A percentile compares a stretch with the other conserved stretches of the same genome.
Conservation (phyloP, 2,329 filamentous ascomycete species). For the Ophiostoma sp. region DNA sequence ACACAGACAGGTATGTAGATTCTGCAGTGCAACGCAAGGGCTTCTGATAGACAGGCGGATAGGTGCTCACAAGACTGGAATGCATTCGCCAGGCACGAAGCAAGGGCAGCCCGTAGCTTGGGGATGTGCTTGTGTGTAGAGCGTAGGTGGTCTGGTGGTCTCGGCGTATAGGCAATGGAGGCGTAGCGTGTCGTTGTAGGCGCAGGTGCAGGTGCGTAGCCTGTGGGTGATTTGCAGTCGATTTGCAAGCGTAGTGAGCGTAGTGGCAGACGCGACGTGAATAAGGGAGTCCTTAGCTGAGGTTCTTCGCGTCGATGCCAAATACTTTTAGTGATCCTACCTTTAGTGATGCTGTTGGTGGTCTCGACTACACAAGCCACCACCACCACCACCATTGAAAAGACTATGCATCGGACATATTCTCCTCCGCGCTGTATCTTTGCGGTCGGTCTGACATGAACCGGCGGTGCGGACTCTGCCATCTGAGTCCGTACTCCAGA, state of each 20-base stretch:
- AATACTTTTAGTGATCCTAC: background rate
- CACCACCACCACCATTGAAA: background rate
- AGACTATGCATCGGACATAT: background rate
- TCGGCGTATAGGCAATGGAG: background rate
- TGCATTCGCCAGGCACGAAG: constrained; percentile 6
- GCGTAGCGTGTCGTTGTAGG: background rate
- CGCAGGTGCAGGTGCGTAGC: background rate
- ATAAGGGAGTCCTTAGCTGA: constrained; percentile 1
- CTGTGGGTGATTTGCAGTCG: background rate
- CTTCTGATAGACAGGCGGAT: background rate
- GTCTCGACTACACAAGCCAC: background rate
- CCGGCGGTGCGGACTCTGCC: background rate
- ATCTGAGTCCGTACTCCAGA: background rate
- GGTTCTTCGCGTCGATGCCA: background rate
- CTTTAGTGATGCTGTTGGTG: no score
- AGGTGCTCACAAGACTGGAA: constrained; percentile 2
- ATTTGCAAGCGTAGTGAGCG: background rate
- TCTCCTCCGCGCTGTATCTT: background rate
- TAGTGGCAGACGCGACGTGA: constrained; percentile 11
- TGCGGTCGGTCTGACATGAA: background rate
- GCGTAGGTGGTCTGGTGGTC: no score
- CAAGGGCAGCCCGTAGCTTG: constrained; percentile 5
- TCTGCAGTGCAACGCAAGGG: constrained; percentile 7
- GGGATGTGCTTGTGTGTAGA: background rate
- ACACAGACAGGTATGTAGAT: background rate